phyloP scores from a whole-genome alignment of 257 asterid species.

The Thymus quinquecostatus region DNA sequence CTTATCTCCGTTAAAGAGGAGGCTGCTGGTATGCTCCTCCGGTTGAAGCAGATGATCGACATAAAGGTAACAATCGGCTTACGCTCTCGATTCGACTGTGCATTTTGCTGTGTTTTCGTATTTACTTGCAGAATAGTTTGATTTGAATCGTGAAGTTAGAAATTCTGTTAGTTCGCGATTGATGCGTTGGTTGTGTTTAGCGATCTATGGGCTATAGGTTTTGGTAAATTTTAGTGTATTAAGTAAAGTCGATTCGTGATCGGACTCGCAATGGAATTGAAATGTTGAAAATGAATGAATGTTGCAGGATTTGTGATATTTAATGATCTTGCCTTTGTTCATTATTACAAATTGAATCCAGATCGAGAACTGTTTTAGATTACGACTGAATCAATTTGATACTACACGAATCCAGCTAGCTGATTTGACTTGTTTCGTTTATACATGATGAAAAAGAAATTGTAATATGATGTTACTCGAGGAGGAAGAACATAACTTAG shows the following conservation, averaged over 20 bases:
- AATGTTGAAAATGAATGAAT: neutral
- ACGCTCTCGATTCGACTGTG: neutral
- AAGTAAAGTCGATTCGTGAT: neutral
- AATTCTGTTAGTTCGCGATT: neutral
- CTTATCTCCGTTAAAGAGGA: conserved; percentile 53
- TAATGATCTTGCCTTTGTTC: neutral
- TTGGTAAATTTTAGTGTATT: neutral
- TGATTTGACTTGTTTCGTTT: neutral
- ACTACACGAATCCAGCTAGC: neutral
- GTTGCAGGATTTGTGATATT: neutral
- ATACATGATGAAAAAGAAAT: too few species aligned
- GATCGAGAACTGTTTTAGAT: neutral
- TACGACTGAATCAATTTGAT: neutral
- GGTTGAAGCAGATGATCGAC: conserved; percentile 63
- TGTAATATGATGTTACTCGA: too few species aligned
- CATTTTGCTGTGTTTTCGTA: neutral
- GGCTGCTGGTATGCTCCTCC: conserved; percentile 61
- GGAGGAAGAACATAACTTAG: too few species aligned
- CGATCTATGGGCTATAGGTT: neutral
- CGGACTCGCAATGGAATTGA: neutral
- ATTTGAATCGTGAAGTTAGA: neutral
- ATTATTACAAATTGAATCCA: neutral
- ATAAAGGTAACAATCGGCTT: conserved; percentile 42
- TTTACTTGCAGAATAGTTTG: neutral
- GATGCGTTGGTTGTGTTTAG: neutral